phyloP scores from a whole-genome alignment of 495 filamentous ascomycete species.

The Xylaria flabelliformis region DNA sequence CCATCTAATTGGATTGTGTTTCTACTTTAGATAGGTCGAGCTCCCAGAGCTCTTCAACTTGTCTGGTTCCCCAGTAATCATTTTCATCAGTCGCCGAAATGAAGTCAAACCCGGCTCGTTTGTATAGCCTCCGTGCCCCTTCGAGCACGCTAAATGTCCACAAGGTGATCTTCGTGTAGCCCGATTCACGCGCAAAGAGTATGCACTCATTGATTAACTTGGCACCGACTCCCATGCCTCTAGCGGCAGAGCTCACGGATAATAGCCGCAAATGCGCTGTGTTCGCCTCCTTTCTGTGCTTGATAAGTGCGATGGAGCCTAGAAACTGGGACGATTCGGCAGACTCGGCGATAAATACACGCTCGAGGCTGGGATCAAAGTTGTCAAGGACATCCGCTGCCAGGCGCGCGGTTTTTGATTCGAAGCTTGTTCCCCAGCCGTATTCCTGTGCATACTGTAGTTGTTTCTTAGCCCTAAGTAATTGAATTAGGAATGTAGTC shows the following conservation, averaged over 20 bases:
- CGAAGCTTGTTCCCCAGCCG: slow-evolving; percentile 14
- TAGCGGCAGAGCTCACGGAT: slow-evolving; percentile 3
- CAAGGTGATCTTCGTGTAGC: slow-evolving; percentile 10
- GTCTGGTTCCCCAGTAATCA: slow-evolving; percentile 8
- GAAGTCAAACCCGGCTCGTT: slow-evolving; percentile 9
- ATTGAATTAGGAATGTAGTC: not conserved
- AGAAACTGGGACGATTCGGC: slow-evolving; percentile 4
- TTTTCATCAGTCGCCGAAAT: not conserved
- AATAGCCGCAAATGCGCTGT: slow-evolving; percentile 14
- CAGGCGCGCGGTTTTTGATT: not conserved
- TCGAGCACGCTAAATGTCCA: slow-evolving; percentile 6
- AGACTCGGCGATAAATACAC: not conserved
- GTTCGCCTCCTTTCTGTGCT: slow-evolving; percentile 11
- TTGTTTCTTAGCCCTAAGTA: not conserved
- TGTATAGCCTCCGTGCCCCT: slow-evolving; percentile 17
- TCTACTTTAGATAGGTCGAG: not conserved
- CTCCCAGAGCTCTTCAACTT: slow-evolving; percentile 2
- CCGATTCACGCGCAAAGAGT: slow-evolving; percentile 6
- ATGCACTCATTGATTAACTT: not conserved
- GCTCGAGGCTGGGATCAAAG: slow-evolving; percentile 3
- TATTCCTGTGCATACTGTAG: not conserved
- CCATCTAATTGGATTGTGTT: not conserved
- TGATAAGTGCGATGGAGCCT: slow-evolving; percentile 13
- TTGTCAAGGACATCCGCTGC: slow-evolving; percentile 14
- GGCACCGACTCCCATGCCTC: slow-evolving; percentile 10